phyloP scores from a whole-genome alignment of 768 basidiomycete species.

The Tylopilus plumbeoviolaceoides region DNA sequence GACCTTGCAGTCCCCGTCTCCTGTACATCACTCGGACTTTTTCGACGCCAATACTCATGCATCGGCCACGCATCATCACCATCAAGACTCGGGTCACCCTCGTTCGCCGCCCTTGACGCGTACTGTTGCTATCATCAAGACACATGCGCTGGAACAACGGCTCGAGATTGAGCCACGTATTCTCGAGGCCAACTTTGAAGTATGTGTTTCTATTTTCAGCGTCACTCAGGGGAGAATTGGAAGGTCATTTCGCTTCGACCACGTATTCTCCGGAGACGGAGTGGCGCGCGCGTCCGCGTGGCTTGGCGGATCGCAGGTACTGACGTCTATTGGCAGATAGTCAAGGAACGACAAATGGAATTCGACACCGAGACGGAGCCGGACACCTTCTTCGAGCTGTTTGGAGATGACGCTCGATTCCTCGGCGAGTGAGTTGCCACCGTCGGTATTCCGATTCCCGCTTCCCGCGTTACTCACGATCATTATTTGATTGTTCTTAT shows the following conservation, averaged over 20 bases:
- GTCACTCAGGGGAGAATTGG: conserved; percentile 4
- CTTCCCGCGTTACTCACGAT: conserved; percentile 7
- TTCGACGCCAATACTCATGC: conserved; percentile 11
- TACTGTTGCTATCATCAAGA: conserved; percentile 83
- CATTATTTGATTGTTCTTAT: conserved; percentile 4
- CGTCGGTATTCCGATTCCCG: background rate
- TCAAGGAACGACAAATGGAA: conserved; percentile 87
- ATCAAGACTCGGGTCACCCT: conserved; percentile 3
- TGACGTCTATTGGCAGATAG: conserved; percentile 48
- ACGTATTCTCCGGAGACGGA: conserved; percentile 1
- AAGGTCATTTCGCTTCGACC: background rate
- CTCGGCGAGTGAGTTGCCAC: conserved; percentile 65
- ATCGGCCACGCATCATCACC: background rate
- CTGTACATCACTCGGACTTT: conserved; percentile 15
- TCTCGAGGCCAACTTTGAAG: conserved; percentile 80
- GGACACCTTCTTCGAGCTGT: conserved; percentile 73
- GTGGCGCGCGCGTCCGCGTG: conserved; percentile 9
- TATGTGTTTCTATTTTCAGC: conserved; percentile 29
- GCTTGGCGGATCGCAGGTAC: conserved; percentile 13
- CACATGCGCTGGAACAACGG: conserved; percentile 65
- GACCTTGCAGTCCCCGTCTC: conserved; percentile 9
- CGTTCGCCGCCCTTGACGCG: conserved; percentile 36
- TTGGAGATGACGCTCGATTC: conserved; percentile 70
- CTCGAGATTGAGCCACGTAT: conserved; percentile 81
- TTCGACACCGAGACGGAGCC: conserved; percentile 82